Evolutionary conservation across 345 rosid genomes (phyloP).

Genomic region (Erodium maritimum): DNA sequence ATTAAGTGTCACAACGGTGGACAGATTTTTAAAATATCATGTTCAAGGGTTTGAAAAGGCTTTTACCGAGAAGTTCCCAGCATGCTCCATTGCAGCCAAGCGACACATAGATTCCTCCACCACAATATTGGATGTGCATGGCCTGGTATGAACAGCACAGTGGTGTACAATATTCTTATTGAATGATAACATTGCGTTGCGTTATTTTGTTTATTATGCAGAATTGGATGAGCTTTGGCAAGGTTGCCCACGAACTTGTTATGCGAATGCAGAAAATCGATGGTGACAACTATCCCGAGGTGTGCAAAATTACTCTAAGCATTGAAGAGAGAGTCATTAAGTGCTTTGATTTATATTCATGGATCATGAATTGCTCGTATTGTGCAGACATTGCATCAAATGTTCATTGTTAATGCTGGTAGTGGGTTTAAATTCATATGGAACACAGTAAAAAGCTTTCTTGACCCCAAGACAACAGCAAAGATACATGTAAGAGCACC

Average conservation of each 20-base stretch:
- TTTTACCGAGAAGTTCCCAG: conserved; percentile 82
- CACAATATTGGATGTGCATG: conserved; percentile 79
- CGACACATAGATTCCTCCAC: conserved; percentile 63
- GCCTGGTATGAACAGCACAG: conserved; percentile 37
- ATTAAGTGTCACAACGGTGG: conserved; percentile 73
- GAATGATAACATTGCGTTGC: background rate
- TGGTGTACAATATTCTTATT: background rate
- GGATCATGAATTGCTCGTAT: conserved; percentile 8
- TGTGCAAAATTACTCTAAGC: conserved; percentile 7
- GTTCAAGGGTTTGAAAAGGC: conserved; percentile 86
- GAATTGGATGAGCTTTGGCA: conserved; percentile 88
- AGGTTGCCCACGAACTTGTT: conserved; percentile 80
- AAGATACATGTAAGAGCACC: conserved; percentile 60
- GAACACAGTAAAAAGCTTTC: conserved; percentile 80
- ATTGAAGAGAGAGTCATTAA: background rate
- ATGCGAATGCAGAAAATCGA: conserved; percentile 94
- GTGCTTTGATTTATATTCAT: conserved; percentile 1
- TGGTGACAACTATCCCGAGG: conserved; percentile 99
- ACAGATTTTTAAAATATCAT: conserved; percentile 80
- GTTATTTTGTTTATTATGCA: conserved; percentile 23
- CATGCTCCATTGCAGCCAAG: conserved; percentile 76
- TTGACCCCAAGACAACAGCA: conserved; percentile 81
- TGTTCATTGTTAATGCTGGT: conserved; percentile 89
- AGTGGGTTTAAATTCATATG: conserved; percentile 73
- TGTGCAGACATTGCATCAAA: conserved; percentile 75